phyloP scores from a whole-genome alignment of 495 filamentous ascomycete species.

The Penicillium odoratum region DNA sequence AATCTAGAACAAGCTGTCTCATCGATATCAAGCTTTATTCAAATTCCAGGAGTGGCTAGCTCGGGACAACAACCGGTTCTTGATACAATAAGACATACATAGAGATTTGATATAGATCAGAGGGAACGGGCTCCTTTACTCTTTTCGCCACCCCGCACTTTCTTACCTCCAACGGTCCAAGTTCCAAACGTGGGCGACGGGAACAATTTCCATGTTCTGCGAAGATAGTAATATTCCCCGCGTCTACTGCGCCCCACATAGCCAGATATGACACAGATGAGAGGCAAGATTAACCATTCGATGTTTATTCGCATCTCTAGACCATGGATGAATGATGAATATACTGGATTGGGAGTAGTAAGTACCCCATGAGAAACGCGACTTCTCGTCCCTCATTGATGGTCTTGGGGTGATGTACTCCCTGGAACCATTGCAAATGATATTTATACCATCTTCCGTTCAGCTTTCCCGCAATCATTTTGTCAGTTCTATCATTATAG shows the following conservation, averaged over 20 bases:
- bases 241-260: slow-evolving; percentile 8
- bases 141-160: background rate
- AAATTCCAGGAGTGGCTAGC: slow-evolving; percentile 76
- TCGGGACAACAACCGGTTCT: background rate
- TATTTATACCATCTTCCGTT: slow-evolving; percentile 14
- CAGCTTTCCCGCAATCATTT: background rate
- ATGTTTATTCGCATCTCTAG: background rate
- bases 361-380: background rate
- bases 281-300: background rate
- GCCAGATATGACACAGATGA: background rate
- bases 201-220: slow-evolving; percentile 9
- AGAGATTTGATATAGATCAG: background rate
- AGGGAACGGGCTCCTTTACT: background rate
- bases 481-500: too few relatives aligned
- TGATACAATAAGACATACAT: background rate
- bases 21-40: slow-evolving; percentile 72
- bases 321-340: background rate
- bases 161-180: too few relatives aligned
- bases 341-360: background rate
- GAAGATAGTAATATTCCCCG: slow-evolving; percentile 24
- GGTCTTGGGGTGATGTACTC: background rate
- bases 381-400: slow-evolving; percentile 1
- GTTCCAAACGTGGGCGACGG: background rate
- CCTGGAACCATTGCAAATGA: background rate
- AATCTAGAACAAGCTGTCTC: slow-evolving; percentile 71